Conservation (phyloP, 164 flowering plant genomes). For the Sedum album region DNA sequence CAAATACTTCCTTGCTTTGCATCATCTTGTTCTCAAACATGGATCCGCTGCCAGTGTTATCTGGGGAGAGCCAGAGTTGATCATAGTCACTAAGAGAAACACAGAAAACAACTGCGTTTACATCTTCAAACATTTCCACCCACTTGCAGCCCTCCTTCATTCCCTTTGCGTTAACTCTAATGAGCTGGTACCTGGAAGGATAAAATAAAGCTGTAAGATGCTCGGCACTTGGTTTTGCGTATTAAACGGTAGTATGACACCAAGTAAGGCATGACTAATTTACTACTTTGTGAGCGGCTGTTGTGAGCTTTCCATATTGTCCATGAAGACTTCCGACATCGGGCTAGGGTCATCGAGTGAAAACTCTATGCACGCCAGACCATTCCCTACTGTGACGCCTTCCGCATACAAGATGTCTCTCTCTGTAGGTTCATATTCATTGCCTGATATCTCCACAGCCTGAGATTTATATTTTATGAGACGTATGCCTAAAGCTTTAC, state of each 20-base stretch:
- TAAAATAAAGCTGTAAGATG: neutral
- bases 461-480: conserved; percentile 18
- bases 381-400: conserved; percentile 96
- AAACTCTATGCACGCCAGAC: conserved; percentile 89
- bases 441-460: conserved; percentile 97
- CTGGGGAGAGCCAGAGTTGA: conserved; percentile 44
- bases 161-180: conserved; percentile 82
- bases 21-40: conserved; percentile 74
- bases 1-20: conserved; percentile 81
- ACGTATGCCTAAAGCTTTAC: neutral
- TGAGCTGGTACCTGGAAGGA: conserved; percentile 70
- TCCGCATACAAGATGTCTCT: conserved; percentile 86
- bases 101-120: conserved; percentile 76
- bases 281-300: conserved; percentile 80
- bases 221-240: neutral
- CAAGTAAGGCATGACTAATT: conserved; percentile 1
- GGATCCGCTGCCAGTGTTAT: conserved; percentile 31
- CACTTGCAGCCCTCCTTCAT: conserved; percentile 96
- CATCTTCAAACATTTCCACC: conserved; percentile 99
- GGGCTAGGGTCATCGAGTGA: conserved; percentile 88
- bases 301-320: conserved; percentile 54
- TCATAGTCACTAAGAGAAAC: conserved; percentile 80
- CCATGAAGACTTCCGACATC: conserved; percentile 86
- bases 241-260: neutral
- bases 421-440: conserved; percentile 93